A percentile compares a stretch with the other conserved stretches of the same genome.
Evolutionary conservation across 441 rosid genomes (phyloP).

Genomic region (Melastoma candidum): DNA sequence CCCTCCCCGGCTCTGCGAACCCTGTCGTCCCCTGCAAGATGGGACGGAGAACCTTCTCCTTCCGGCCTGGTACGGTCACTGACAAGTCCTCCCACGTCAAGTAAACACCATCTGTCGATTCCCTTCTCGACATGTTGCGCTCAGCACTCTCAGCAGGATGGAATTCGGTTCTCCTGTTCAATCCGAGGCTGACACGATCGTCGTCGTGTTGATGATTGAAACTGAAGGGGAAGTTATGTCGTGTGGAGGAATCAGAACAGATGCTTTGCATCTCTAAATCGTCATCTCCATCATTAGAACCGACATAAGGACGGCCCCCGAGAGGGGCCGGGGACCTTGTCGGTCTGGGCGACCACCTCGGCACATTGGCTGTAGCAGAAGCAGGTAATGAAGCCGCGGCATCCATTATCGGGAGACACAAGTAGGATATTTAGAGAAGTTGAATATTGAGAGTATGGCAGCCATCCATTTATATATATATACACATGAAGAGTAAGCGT

Average conservation of each 20-base stretch:
- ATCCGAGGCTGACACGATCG: too few relatives aligned
- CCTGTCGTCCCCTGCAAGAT: background rate
- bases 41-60: background rate
- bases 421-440: background rate
- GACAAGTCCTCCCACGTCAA: conserved; percentile 3
- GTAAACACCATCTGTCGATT: too few relatives aligned
- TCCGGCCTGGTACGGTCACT: background rate
- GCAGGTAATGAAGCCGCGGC: conserved; percentile 5
- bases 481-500: too few relatives aligned
- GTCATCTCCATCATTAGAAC: background rate
- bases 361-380: conserved; percentile 12
- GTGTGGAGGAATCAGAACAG: conserved; percentile 2
- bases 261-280: conserved; percentile 9
- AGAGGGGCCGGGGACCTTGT: background rate
- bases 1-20: conserved; percentile 6
- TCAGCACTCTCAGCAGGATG: background rate
- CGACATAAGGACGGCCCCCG: background rate
- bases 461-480: too few relatives aligned
- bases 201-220: background rate
- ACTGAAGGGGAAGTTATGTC: conserved; percentile 21
- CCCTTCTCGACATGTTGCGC: background rate
- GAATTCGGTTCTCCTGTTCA: background rate
- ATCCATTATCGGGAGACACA: conserved; percentile 13
- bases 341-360: conserved; percentile 26
- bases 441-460: too few relatives aligned